These are phyloP conservation scores for Fusarium buxicola DNA, from an alignment of 2,329 filamentous ascomycete genomes.

Conservation along the genomic window DNA sequence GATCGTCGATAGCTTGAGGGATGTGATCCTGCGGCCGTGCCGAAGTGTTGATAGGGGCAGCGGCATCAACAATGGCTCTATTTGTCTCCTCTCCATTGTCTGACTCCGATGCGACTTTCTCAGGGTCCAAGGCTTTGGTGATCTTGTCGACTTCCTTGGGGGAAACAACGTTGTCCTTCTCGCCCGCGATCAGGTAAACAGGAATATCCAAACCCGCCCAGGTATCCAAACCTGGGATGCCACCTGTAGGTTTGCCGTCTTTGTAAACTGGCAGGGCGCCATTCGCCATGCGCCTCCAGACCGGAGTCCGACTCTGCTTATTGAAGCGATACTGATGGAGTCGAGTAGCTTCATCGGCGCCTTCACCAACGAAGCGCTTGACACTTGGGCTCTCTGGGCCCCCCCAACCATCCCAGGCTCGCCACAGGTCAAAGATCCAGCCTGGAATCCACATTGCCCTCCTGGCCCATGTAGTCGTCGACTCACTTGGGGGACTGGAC, in stretches of 20 bases:
- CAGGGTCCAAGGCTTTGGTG: conserved; percentile 52
- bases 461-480: conserved; percentile 58
- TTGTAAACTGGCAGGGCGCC: conserved; percentile 74
- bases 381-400: conserved; percentile 84
- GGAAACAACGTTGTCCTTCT: conserved; percentile 81
- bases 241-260: conserved; percentile 65
- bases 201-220: conserved; percentile 82
- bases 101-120: conserved; percentile 15
- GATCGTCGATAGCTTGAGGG: conserved; percentile 52
- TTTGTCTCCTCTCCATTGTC: conserved; percentile 45
- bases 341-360: conserved; percentile 73
- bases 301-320: conserved; percentile 81
- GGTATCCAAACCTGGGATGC: conserved; percentile 74
- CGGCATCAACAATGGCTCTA: conserved; percentile 56
- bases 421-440: conserved; percentile 79
- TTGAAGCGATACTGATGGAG: conserved; percentile 81
- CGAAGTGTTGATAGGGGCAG: conserved; percentile 59
- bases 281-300: conserved; percentile 84
- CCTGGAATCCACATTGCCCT: conserved; percentile 76
- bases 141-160: conserved; percentile 78
- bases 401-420: conserved; percentile 82
- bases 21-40: conserved; percentile 47
- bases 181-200: conserved; percentile 81
- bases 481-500: conserved; percentile 69
- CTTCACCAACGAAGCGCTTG: conserved; percentile 76